phyloP scores from a whole-genome alignment of 805 yeast genomes.

The Myxozyma nipponensis region DNA sequence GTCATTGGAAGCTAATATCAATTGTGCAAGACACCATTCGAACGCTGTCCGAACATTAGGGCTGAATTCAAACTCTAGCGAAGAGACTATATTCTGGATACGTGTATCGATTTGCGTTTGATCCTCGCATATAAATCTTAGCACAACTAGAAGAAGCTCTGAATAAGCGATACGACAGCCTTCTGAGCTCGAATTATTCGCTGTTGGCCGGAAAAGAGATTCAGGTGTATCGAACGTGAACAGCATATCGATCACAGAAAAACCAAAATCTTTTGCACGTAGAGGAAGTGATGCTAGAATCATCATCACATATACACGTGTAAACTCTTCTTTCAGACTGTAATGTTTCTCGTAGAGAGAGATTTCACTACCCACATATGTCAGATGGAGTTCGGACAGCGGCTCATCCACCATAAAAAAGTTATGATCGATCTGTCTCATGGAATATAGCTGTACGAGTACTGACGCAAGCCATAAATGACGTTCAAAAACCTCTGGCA shows the following conservation, averaged over 20 bases:
- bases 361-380: neutral
- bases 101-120: neutral
- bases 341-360: neutral
- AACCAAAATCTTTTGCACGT: neutral
- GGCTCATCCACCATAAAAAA: conserved; percentile 58
- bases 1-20: conserved; percentile 34
- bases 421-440: conserved; percentile 54
- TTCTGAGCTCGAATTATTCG: conserved; percentile 64
- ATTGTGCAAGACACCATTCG: conserved; percentile 69
- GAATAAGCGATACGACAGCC: conserved; percentile 57
- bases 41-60: conserved; percentile 70
- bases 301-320: conserved; percentile 6
- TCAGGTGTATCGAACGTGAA: neutral
- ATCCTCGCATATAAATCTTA: neutral
- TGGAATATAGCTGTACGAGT: conserved; percentile 45
- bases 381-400: conserved; percentile 32
- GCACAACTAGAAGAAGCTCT: conserved; percentile 45
- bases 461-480: conserved; percentile 51
- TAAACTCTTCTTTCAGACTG: neutral
- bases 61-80: conserved; percentile 62
- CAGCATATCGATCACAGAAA: neutral
- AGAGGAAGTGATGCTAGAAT: neutral
- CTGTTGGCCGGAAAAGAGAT: conserved; percentile 46
- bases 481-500: conserved; percentile 13
- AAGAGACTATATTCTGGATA: conserved; percentile 31